Conservation (phyloP, 306 rosid species). For the Castanea crenata region DNA sequence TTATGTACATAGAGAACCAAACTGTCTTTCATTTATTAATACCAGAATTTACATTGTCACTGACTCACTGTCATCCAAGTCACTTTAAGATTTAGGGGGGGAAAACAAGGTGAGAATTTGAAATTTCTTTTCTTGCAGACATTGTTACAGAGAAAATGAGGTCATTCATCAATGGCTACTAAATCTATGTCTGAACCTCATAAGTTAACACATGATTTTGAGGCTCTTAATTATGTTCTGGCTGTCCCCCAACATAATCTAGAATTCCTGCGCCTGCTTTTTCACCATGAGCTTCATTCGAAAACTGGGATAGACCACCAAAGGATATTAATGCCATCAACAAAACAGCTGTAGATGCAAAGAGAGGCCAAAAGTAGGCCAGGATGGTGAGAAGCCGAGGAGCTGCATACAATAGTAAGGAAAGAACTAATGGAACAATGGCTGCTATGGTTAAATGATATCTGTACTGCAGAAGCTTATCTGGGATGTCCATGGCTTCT, state of each 20-base stretch:
- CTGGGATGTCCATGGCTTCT: conserved; percentile 43
- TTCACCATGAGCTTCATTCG: conserved; percentile 50
- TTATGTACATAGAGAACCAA: not conserved
- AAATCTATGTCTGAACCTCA: not conserved
- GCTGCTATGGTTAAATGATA: conserved; percentile 48
- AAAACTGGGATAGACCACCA: conserved; percentile 55
- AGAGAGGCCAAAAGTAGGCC: conserved; percentile 81
- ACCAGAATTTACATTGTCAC: not conserved
- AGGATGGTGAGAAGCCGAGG: conserved; percentile 56
- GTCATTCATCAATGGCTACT: not conserved
- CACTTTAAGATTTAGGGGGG: not conserved
- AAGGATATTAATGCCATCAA: conserved; percentile 52
- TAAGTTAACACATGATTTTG: conserved; percentile 2
- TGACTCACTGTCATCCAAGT: not conserved
- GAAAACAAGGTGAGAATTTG: not conserved
- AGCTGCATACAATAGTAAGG: conserved; percentile 52
- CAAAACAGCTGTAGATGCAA: conserved; percentile 72
- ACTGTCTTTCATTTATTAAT: conserved; percentile 8
- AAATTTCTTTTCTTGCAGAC: not conserved
- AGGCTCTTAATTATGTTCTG: conserved; percentile 34
- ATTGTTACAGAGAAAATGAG: not conserved
- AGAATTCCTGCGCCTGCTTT: conserved; percentile 66
- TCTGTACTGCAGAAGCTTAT: conserved; percentile 62
- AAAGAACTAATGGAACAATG: conserved; percentile 38
- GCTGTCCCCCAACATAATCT: conserved; percentile 60